These are phyloP conservation scores for Peronospora farinosa DNA, from an alignment of 352 stramenopile species.

Conservation along the genomic window DNA sequence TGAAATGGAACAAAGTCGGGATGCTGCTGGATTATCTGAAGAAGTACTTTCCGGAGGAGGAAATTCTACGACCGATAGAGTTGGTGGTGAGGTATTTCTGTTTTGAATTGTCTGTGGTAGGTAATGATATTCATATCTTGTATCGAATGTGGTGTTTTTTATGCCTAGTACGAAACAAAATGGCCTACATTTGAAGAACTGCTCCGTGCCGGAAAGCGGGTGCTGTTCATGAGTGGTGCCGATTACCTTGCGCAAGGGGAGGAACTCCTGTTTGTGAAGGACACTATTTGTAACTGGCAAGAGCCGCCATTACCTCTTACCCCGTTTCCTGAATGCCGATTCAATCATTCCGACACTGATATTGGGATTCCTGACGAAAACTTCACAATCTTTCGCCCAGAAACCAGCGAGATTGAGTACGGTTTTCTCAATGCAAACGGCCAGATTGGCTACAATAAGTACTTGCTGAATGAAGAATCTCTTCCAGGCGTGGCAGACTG, in stretches of 20 bases:
- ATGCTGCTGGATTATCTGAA: conserved; percentile 63
- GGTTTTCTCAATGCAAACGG: conserved; percentile 75
- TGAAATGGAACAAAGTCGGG: conserved; percentile 75
- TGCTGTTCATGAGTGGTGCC: conserved; percentile 73
- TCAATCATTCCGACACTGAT: conserved; percentile 36
- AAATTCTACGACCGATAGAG: conserved; percentile 64
- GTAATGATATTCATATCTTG: neutral
- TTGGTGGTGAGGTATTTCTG: conserved; percentile 33
- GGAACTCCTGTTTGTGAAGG: conserved; percentile 72
- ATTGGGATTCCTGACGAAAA: conserved; percentile 38
- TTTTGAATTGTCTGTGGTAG: neutral
- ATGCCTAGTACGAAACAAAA: conserved; percentile 31
- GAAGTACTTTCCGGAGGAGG: conserved; percentile 44
- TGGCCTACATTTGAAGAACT: conserved; percentile 72
- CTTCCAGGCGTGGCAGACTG: conserved; percentile 61
- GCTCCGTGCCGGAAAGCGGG: conserved; percentile 48
- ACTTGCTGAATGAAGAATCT: conserved; percentile 60
- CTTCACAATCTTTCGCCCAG: conserved; percentile 66
- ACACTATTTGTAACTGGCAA: conserved; percentile 70
- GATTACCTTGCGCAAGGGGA: conserved; percentile 61
- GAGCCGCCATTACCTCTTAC: conserved; percentile 57
- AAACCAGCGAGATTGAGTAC: conserved; percentile 84
- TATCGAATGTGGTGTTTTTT: neutral
- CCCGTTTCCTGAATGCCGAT: conserved; percentile 53
- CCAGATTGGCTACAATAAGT: conserved; percentile 56